Evolutionary conservation across 352 stramenopile species (phyloP), one percentile per base, ranked within the genome.

Genomic region (Phytophthora podocarpi): DNA sequence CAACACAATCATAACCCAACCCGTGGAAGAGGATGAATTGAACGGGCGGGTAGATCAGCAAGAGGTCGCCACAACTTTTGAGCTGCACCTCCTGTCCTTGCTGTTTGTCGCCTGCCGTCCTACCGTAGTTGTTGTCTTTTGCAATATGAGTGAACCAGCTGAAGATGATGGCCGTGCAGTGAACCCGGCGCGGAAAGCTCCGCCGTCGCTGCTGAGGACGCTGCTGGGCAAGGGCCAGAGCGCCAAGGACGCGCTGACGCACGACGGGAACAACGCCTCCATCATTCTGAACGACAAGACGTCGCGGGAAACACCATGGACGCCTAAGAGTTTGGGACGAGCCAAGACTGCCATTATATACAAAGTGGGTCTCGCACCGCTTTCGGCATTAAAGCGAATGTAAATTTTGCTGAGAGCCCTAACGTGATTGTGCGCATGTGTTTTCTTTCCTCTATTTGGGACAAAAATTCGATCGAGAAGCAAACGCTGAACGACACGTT

Each of bases 321-420:
- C 86, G 1, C 84, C 86, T n/a, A 90, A 90, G 40, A 91, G 82
- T 23, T 73, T 95, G n/a, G 82, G 87, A 4, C 79, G 86, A 31
- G 84, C 86, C 27, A 95, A 95, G 60, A 90, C 82, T 0, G 86
- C 84, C 5, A 93, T 95, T 46, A 85, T 95, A 30, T 95, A 95
- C 74, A 91, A 93, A 69, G 86, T 93, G 16, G 10, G 34, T 53
- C 10, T 16, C 12, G 31, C 31, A 36, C 12, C 7, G 31, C 31
- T 36, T n/a, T n/a, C n/a, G n/a, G n/a, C n/a, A 36, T 35, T 37
- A 11, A 34, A 15, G 9, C 32, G 12, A 0, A 15, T 37, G 1
- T n/a, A 20, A 20, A 18, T 37, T n/a, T n/a, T n/a, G n/a, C n/a
- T n/a, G n/a, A n/a, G n/a, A n/a, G n/a, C n/a, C n/a, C 13, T 37